A percentile compares a stretch with the other conserved stretches of the same genome.
Evolutionary conservation across 1,284 basidiomycete species (phyloP).

Genomic region (Xerocomus cyaneibrunnescens): DNA sequence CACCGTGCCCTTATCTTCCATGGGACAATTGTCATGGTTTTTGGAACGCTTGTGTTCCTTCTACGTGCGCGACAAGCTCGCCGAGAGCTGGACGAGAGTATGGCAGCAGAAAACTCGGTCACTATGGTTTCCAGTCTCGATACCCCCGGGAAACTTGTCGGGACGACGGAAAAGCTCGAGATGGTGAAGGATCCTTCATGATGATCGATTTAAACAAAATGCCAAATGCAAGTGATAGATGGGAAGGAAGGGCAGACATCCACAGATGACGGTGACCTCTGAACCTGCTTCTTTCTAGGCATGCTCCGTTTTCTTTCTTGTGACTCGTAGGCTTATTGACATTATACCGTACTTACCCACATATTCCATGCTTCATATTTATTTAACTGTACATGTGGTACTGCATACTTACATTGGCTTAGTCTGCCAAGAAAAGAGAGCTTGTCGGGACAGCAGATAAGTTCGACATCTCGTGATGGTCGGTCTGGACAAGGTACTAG

Average conservation of each 20-base stretch:
- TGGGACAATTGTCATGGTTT: slow-evolving; percentile 45
- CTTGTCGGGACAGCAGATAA: too few relatives aligned
- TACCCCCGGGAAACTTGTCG: neutral
- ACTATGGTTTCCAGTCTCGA: neutral
- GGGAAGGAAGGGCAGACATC: neutral
- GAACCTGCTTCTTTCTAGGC: neutral
- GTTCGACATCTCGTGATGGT: too few relatives aligned
- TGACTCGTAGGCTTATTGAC: neutral
- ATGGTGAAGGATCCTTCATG: neutral
- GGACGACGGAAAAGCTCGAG: neutral
- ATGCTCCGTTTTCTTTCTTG: neutral
- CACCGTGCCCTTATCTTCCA: slow-evolving; percentile 61
- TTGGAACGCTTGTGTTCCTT: slow-evolving; percentile 44
- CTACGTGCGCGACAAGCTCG: slow-evolving; percentile 59
- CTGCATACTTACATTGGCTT: too few relatives aligned
- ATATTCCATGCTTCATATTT: neutral
- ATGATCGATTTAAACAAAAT: neutral
- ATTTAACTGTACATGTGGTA: neutral
- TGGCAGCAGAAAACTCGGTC: slow-evolving; percentile 16
- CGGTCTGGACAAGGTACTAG: too few relatives aligned
- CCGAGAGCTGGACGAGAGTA: slow-evolving; percentile 53
- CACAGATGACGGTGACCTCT: neutral
- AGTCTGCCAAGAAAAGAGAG: too few relatives aligned
- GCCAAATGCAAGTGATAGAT: neutral
- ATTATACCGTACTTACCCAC: neutral